Conservation (phyloP, 1,139 yeast genomes). For the Lodderomyces pseudojiufengensis region DNA sequence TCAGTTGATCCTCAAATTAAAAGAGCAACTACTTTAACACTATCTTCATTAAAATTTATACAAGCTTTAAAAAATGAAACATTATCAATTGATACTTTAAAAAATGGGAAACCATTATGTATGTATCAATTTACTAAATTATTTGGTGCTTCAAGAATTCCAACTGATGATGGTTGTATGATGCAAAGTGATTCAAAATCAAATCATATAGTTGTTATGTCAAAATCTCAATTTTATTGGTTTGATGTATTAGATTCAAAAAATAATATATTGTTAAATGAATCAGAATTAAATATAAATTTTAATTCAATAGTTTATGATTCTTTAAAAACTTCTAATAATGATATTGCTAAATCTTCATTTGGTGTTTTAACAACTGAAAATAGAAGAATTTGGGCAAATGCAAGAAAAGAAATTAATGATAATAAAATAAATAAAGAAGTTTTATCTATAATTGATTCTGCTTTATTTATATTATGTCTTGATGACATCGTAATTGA, state of each 20-base stretch:
- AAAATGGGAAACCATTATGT: slow-evolving; percentile 65
- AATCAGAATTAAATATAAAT: slow-evolving; percentile 71
- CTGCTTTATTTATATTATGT: slow-evolving; percentile 77
- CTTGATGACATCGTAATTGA: slow-evolving; percentile 72
- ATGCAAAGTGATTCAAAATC: slow-evolving; percentile 77
- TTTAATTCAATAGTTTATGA: slow-evolving; percentile 74
- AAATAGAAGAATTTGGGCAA: slow-evolving; percentile 82
- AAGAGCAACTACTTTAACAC: slow-evolving; percentile 77
- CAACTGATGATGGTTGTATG: slow-evolving; percentile 73
- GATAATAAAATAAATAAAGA: slow-evolving; percentile 53
- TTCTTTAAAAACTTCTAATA: slow-evolving; percentile 54
- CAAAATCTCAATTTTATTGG: slow-evolving; percentile 90
- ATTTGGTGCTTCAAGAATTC: slow-evolving; percentile 84
- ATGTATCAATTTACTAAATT: slow-evolving; percentile 87
- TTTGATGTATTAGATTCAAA: slow-evolving; percentile 79
- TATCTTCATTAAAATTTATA: slow-evolving; percentile 73
- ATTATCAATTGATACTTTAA: slow-evolving; percentile 66
- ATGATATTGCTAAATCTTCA: slow-evolving; percentile 74
- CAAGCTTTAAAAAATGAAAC: slow-evolving; percentile 75
- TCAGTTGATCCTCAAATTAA: slow-evolving; percentile 64
- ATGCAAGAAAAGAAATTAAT: slow-evolving; percentile 53
- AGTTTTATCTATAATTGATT: slow-evolving; percentile 69
- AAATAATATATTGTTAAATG: slow-evolving; percentile 66
- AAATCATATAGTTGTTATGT: slow-evolving; percentile 78
- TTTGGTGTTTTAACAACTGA: slow-evolving; percentile 90